Base-by-base conservation (phyloP, 1,139 yeast genomes). In the Kodamaea anthophila region DNA sequence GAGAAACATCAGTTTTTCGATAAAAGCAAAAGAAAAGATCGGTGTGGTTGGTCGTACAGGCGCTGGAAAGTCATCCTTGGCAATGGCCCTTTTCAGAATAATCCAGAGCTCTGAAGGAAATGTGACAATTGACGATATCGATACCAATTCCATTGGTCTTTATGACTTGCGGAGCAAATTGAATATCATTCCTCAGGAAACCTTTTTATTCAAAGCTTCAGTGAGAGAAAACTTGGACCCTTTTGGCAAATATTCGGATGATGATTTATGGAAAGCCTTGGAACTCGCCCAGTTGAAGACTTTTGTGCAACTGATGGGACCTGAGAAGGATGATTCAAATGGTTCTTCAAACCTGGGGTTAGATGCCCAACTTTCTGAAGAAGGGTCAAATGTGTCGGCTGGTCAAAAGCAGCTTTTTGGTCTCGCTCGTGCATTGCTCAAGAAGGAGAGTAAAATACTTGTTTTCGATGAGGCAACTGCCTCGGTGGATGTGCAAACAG, bases 11-110 rank as follows among this genome's bases (percentile, higher is more conserved):
- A 36, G 37, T 20, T 28, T 59, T 13, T 45, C 46, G 13, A 53
- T 61, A 30, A 47, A 50, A 30, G 51, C 60, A 4, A 40, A 51
- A 3, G 66, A 61, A 35, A 61, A 61, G 39, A 43, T 61, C 26
- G 68, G 68, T 11, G 56, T 61, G 35, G 66, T 60, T 20, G 67
- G 67, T 10, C 45, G 68, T 41, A 61, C 68, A 3, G 68, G 68
- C 7, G 66, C 68, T 3, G 68, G 68, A 5, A 61, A 61, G 35
- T 58, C 65, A 5, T 53, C 65, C 0, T 48, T 61, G 20, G 53
- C 66, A 2, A 46, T 60, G 34, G 65, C 67, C 1, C 41, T 61
- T 9, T 61, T 60, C 49, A 48, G 68, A 19, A 57, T 61, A 9
- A 52, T 61, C 24, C 67, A 61, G 41, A 55, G 65, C 4, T 46